Evolutionary conservation across 352 stramenopile species (phyloP), one percentile per base, ranked within the genome.

Genomic region (Pythium coloratum): DNA sequence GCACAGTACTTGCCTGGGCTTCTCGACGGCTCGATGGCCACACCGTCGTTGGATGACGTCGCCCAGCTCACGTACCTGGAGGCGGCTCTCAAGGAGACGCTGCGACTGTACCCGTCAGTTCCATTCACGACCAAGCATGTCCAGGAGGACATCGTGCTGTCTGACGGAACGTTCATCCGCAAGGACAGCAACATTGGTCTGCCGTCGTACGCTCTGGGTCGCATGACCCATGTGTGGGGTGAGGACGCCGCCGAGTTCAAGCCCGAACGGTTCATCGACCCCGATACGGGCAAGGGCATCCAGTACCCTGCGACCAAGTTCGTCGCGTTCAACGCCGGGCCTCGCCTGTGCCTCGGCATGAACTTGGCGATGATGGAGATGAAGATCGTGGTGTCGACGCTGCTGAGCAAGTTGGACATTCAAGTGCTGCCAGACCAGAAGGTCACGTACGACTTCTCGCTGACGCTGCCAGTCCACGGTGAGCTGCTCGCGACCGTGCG

Each of bases 41-140:
- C 67, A 20, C 70, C 60, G 26, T 63, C 56, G 2, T 54, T 73
- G 30, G 62, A 72, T 9, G 34, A 76, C 0, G 64, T 70, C 3
- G 18, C 42, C 10, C 16, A 62, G 36, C 38, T 76, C 18, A 59
- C 58, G 66, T 76, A 76, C 49, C 50, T 76, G 13, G 54, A 69
- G 7, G 78, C 71, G 10, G 59, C 77, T 42, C 40, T 72, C 5
- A 77, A 80, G 32, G 86, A 95, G 59, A 88, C 73, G 7, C 70
- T 95, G 40, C 77, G 86, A 1, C 51, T 95, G 44, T 82, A 89
- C 69, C 84, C 86, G 8, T 78, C 81, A 6, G 86, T 91, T 16
- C 79, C 80, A 0, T 75, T 84, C 7, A 78, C 86, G 26, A 64
- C 53, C 40, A 80, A 77, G 58, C 47, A 69, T n/a, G 66, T 55